Percentiles rank a stretch among this genome's conserved stretches.
Evolutionary conservation across 2,329 filamentous ascomycete species (phyloP).

Genomic region (Lizonia empirigonia): DNA sequence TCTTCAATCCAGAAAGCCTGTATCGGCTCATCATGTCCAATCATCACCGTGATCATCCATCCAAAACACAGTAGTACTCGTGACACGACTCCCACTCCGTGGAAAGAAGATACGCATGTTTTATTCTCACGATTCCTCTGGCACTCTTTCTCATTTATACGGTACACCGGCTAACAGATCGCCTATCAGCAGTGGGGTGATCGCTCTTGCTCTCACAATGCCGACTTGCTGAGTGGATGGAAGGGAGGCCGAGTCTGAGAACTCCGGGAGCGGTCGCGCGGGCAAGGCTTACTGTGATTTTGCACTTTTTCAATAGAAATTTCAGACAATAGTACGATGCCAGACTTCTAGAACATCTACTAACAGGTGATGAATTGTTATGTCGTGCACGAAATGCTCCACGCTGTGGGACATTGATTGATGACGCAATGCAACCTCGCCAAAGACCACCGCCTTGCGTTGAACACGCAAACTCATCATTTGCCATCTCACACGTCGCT

Average conservation of each 20-base stretch:
- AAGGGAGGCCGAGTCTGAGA: not conserved
- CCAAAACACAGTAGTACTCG: too few relatives aligned
- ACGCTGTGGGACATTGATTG: constrained; percentile 3
- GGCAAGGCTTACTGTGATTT: not conserved
- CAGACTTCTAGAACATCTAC: not conserved
- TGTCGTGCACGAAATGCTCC: not conserved
- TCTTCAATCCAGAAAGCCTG: constrained; percentile 11
- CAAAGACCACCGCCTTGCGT: not conserved
- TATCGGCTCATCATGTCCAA: not conserved
- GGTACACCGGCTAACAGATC: constrained; percentile 1
- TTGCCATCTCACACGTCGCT: constrained; percentile 10
- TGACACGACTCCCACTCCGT: too few relatives aligned
- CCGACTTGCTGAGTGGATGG: constrained; percentile 1
- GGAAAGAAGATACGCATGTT: too few relatives aligned
- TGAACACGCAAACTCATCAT: not conserved
- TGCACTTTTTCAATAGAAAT: not conserved
- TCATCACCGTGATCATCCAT: too few relatives aligned
- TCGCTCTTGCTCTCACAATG: not conserved
- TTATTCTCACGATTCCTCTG: too few relatives aligned
- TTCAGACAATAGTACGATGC: not conserved
- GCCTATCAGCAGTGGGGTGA: not conserved
- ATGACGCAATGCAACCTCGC: constrained; percentile 7
- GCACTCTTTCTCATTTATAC: too few relatives aligned
- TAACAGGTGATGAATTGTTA: not conserved
- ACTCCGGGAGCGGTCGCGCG: not conserved